These are phyloP conservation scores for Backusella luteola DNA, from an alignment of 192 early-diverging fungal species.

Conservation along the genomic window DNA sequence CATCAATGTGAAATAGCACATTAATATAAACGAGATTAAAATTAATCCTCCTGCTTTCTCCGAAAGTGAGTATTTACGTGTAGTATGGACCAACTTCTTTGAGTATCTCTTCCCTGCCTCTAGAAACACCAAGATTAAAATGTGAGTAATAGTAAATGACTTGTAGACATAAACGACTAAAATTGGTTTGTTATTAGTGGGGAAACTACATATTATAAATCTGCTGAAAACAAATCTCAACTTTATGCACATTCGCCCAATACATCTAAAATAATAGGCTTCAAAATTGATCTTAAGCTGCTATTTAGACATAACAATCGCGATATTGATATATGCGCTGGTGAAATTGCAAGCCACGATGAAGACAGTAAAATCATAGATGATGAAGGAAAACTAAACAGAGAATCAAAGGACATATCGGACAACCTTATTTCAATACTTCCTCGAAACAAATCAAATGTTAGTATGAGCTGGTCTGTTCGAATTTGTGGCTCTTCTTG, in stretches of 20 bases:
- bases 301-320: too few relatives aligned
- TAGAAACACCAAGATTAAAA: conserved; percentile 3
- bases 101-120: conserved; percentile 5
- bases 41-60: conserved; percentile 7
- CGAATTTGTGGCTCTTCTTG: not conserved
- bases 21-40: too few relatives aligned
- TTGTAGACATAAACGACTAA: conserved; percentile 9
- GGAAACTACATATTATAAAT: not conserved
- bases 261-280: too few relatives aligned
- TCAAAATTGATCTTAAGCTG: too few relatives aligned
- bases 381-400: conserved; percentile 6
- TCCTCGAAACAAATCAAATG: not conserved
- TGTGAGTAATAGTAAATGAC: conserved; percentile 11
- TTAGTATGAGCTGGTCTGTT: conserved; percentile 3
- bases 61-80: conserved; percentile 8
- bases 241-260: too few relatives aligned
- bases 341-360: not conserved
- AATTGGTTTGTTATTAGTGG: conserved; percentile 1
- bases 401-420: too few relatives aligned
- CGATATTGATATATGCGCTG: too few relatives aligned
- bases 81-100: conserved; percentile 5
- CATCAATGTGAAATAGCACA: too few relatives aligned
- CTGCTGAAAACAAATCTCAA: too few relatives aligned
- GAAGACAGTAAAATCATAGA: conserved; percentile 5
- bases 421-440: too few relatives aligned